phyloP scores from a whole-genome alignment of 2,329 filamentous ascomycete genomes.

The Fusarium euwallaceae region DNA sequence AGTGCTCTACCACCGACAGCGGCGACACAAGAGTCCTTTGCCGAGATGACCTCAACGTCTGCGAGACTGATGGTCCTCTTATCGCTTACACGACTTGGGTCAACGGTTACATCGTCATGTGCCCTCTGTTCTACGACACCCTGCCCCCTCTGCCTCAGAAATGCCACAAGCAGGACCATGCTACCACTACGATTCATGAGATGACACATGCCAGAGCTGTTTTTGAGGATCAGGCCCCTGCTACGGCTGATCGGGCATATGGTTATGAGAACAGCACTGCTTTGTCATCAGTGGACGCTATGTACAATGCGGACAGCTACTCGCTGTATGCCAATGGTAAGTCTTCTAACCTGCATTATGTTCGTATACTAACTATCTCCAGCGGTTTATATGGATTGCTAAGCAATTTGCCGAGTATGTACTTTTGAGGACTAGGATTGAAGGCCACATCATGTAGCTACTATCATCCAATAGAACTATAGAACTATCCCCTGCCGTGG shows the following conservation, averaged over 20 bases:
- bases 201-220: slow-evolving; percentile 38
- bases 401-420: too few relatives aligned
- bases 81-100: slow-evolving; percentile 40
- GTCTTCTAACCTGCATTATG: neutral
- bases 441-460: neutral
- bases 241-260: slow-evolving; percentile 36
- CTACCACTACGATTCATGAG: slow-evolving; percentile 35
- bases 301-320: slow-evolving; percentile 39
- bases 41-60: slow-evolving; percentile 17
- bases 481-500: neutral
- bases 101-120: slow-evolving; percentile 35
- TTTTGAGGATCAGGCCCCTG: slow-evolving; percentile 23
- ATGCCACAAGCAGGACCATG: slow-evolving; percentile 42
- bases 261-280: slow-evolving; percentile 40
- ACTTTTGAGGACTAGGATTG: too few relatives aligned
- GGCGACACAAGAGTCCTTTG: slow-evolving; percentile 23
- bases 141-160: slow-evolving; percentile 16
- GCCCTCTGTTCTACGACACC: slow-evolving; percentile 32
- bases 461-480: neutral
- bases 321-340: slow-evolving; percentile 38
- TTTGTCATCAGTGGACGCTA: slow-evolving; percentile 10
- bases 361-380: neutral
- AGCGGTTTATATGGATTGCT: slow-evolving; percentile 28
- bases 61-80: slow-evolving; percentile 26
- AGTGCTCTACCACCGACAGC: slow-evolving; percentile 23